Conservation (phyloP, 139 green algal genomes). For the Helicosporidium sp. region DNA sequence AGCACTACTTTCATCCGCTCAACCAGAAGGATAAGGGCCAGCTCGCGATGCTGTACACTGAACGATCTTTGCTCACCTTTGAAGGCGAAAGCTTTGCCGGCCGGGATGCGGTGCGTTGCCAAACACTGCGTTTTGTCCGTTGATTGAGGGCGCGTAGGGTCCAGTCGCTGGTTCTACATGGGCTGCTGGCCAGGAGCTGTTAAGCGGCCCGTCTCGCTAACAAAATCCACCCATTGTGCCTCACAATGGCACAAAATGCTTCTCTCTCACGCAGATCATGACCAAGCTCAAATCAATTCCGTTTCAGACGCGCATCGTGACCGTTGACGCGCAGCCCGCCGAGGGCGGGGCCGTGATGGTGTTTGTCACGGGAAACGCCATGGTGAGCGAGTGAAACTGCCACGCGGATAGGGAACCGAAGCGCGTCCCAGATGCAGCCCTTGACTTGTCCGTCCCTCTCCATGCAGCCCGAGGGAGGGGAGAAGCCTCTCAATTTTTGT, state of each 20-base stretch:
- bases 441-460: neutral
- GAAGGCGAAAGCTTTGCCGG: slow-evolving; percentile 61
- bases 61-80: slow-evolving; percentile 63
- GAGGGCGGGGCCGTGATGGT: slow-evolving; percentile 58
- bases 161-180: neutral
- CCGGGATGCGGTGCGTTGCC: slow-evolving; percentile 18
- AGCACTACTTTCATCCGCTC: too few relatives aligned
- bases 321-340: slow-evolving; percentile 69
- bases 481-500: slow-evolving; percentile 68
- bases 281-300: slow-evolving; percentile 55
- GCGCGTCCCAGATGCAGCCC: neutral
- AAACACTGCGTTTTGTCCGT: slow-evolving; percentile 2
- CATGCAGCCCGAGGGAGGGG: slow-evolving; percentile 49
- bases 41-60: slow-evolving; percentile 64
- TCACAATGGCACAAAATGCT: neutral
- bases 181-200: too few relatives aligned
- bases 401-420: neutral
- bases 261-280: slow-evolving; percentile 26
- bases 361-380: slow-evolving; percentile 65
- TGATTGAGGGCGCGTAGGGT: neutral
- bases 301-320: slow-evolving; percentile 41
- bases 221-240: too few relatives aligned
- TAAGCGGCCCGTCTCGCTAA: too few relatives aligned
- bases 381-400: slow-evolving; percentile 22
- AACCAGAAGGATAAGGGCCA: slow-evolving; percentile 39